A percentile compares a stretch with the other conserved stretches of the same genome.
Evolutionary conservation across 441 rosid genomes (phyloP).

Genomic region (Euphorbia corollata): DNA sequence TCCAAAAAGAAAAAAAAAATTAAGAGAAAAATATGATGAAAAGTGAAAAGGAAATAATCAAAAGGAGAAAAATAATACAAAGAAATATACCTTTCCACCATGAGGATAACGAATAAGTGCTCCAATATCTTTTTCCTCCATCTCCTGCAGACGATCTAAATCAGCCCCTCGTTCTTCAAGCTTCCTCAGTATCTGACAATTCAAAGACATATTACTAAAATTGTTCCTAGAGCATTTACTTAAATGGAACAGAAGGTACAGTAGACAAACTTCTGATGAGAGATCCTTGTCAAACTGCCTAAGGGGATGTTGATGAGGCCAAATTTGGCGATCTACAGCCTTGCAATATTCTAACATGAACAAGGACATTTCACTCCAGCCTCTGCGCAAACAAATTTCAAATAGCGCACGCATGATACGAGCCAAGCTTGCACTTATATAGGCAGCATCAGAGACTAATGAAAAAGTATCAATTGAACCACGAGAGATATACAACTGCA

Average conservation of each 20-base stretch:
- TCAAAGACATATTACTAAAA: constrained; percentile 21
- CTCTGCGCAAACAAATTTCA: constrained; percentile 92
- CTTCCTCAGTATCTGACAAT: constrained; percentile 70
- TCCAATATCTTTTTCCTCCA: constrained; percentile 97
- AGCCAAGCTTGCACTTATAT: constrained; percentile 98
- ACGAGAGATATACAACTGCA: constrained; percentile 95
- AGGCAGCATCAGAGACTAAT: constrained; percentile 93
- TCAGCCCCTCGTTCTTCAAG: constrained; percentile 94
- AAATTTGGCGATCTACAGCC: constrained; percentile 97
- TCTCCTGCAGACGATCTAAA: constrained; percentile 79
- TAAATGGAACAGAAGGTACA: constrained; percentile 13
- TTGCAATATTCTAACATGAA: constrained; percentile 98
- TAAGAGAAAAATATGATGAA: background rate
- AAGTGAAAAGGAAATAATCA: background rate
- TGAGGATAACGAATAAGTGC: constrained; percentile 88
- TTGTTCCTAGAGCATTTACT: constrained; percentile 13
- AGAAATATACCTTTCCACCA: constrained; percentile 77
- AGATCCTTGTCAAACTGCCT: constrained; percentile 93
- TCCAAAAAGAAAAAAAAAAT: constrained; percentile 16
- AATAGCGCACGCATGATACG: constrained; percentile 96
- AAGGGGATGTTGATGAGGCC: constrained; percentile 98
- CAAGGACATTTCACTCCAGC: constrained; percentile 93
- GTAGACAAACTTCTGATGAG: constrained; percentile 63
- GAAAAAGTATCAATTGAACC: constrained; percentile 92
- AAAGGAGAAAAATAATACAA: background rate